Base-by-base conservation (phyloP, 1,139 yeast genomes). In the Saccharomyces hybrid region DNA sequence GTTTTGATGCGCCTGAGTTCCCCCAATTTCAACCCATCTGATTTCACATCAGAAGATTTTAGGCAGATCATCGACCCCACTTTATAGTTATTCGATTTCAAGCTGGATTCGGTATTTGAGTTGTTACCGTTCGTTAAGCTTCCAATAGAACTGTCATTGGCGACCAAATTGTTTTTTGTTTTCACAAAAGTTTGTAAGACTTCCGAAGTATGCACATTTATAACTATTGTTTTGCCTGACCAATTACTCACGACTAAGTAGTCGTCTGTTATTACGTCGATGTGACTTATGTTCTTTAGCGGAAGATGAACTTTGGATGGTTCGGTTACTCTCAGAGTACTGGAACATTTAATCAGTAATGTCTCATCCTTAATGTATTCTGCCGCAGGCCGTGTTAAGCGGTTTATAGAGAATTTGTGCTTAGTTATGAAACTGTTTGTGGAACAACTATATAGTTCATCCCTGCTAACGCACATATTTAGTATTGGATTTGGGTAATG, bases 401-500 rank as follows among this genome's bases (percentile, higher is more conserved):
- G 9, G 21, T 11, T 8, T 14, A 16, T 11, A 8, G 42, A 16
- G 0, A 34, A n/a, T 9, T 34, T 34, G 42, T 34, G 21, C 19
- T 14, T 34, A 12, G 12, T 14, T 34, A 34, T 34, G 42, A 34
- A 14, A 34, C 16, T 12, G 11, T 34, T 21, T 2, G 60, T 58
- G 0, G 65, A 60, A 3, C 57, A 48, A 19, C 61, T 56, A 2
- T 57, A 24, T 7, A 61, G 4, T n/a, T 27, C 24, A 19, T 27
- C 6, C 29, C 53, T 29, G 19, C 57, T 29, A 21, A 47, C 31
- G 14, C 52, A 49, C 28, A 68, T 49, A 42, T 60, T 62, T 19
- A 68, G 55, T 7, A 67, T 60, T 4, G 70, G 71, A 4, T 67
- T 60, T 8, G 71, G 71, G 42, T 60, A 67, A 55, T 67, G 69